Evolutionary conservation across 2,329 filamentous ascomycete genomes (phyloP).

Genomic region (Cytospora paraplurivora): DNA sequence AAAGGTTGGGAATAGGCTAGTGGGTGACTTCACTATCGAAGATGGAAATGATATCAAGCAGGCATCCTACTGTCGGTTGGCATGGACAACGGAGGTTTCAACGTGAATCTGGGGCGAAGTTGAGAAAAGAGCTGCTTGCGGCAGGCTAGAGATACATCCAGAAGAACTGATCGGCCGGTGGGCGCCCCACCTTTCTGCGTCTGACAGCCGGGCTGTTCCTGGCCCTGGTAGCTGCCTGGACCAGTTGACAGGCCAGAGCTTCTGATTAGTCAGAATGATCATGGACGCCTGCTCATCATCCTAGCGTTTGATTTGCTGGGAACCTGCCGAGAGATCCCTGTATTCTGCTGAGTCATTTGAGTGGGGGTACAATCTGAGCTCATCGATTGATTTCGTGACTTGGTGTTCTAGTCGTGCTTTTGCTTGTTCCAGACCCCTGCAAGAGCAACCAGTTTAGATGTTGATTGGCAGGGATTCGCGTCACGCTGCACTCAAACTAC

Average conservation of each 20-base stretch:
- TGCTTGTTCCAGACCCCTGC: neutral
- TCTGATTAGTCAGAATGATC: slow-evolving; percentile 8
- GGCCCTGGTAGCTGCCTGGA: neutral
- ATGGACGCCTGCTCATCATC: neutral
- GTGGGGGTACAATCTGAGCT: neutral
- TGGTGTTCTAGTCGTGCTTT: slow-evolving; percentile 25
- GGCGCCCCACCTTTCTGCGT: slow-evolving; percentile 14
- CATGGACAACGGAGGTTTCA: slow-evolving; percentile 4
- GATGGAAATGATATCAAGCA: neutral
- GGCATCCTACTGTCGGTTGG: slow-evolving; percentile 12
- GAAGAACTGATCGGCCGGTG: slow-evolving; percentile 2
- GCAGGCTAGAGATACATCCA: slow-evolving; percentile 12
- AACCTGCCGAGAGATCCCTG: no score
- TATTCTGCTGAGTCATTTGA: neutral
- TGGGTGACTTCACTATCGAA: neutral
- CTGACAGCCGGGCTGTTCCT: slow-evolving; percentile 10
- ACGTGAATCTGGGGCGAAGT: neutral
- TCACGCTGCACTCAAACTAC: slow-evolving; percentile 4
- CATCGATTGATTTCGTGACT: slow-evolving; percentile 18
- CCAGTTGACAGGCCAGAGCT: neutral
- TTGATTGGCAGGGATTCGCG: slow-evolving; percentile 23
- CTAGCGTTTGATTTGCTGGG: neutral
- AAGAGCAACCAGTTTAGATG: neutral
- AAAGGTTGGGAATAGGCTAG: neutral
- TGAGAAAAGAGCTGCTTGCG: slow-evolving; percentile 14